Base-by-base conservation (phyloP, 2,329 filamentous ascomycete species). In the Fusarium verrucosum region DNA sequence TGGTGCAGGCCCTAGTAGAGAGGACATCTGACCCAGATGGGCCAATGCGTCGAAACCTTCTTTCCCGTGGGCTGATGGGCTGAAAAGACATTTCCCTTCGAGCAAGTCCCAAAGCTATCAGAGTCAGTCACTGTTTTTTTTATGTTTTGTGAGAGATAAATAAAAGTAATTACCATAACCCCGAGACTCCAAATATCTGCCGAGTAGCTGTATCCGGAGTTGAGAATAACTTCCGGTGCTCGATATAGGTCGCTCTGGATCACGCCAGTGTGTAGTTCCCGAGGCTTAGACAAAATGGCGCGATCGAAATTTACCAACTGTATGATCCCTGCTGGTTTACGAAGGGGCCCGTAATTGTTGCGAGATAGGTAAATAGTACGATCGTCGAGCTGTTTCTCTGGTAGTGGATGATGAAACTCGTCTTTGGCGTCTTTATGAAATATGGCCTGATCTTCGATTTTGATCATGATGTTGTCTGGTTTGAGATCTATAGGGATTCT, bases 181-280 rank as follows among this genome's bases (percentile, higher is more conserved):
- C 69, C 70, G 57, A 70, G 59, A 20, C 65, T 72, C 65, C 67
- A 72, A 16, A 72, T 66, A 17, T 72, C 67, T 1, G 62, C 44
- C 1, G 57, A 59, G 16, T 49, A 70, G 4, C 42, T 56, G 11
- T 57, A 71, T 0, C 68, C 70, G 7, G 58, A 44, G 36, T 71
- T 40, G n/a, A 70, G 56, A 1, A 71, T 64, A 5, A 70, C 65
- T 36, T 70, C 68, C 22, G 66, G 67, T 1, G 70, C 62, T 14
- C 68, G 49, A 20, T 68, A 70, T 5, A 43, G 32, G 26, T 68
- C 60, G 8, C 35, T 54, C 11, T 68, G 55, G 7, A 70, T 69
- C 4, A 52, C 52, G 35, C 60, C 62, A 1, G 5, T 54, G 13
- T 68, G 50, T 1, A 44, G 10, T 9, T 58, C 25, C 0, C 50